Evolutionary conservation across 148 eudicot species (phyloP), one percentile per base, ranked within the genome.

Genomic region (Camellia japonica): DNA sequence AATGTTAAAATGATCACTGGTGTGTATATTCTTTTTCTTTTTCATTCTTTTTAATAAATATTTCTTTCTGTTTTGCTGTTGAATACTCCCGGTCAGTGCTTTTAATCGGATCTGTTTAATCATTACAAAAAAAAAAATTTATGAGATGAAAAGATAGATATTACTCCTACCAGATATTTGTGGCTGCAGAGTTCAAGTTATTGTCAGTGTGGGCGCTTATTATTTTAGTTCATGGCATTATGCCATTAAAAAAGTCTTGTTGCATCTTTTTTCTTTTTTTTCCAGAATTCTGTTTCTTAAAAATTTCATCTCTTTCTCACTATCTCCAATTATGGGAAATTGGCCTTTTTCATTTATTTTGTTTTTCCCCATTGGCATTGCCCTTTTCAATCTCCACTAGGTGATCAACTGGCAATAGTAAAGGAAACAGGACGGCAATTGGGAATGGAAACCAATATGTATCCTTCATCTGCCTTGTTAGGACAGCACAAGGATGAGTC

Each of bases 391-490:
- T 42, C 46, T 73, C 23, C 64, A 44, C 19, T 77, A 89, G 91
- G 91, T 51, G 91, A 89, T 79, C 89, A 89, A 73, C 65, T 89
- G 81, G 89, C 91, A 47, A 89, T 89, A 72, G 89, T 74, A 23
- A 89, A 87, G 85, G 91, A 89, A 85, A 89, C 91, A 49, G 91
- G 91, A 54, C 81, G 89, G 10, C 88, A 87, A 30, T 74, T 89
- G 67, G 91, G 91, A 18, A 89, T 89, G 91, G 91, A 89, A 54
- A 85, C 81, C 77, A 89, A 89, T 51, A 88, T 89, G 91, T 85
- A 89, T 82, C 91, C 91, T 64, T 69, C 91, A 46, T 86, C 91
- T 19, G 85, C 89, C 41, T 78, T 89, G 46, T 78, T 89, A 5
- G 91, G 89, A 74, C 85, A 87, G 56, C 78, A 83, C 79, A 87